These are phyloP conservation scores for Chalara sp. DNA, from an alignment of 2,329 filamentous ascomycete genomes.

Conservation along the genomic window DNA sequence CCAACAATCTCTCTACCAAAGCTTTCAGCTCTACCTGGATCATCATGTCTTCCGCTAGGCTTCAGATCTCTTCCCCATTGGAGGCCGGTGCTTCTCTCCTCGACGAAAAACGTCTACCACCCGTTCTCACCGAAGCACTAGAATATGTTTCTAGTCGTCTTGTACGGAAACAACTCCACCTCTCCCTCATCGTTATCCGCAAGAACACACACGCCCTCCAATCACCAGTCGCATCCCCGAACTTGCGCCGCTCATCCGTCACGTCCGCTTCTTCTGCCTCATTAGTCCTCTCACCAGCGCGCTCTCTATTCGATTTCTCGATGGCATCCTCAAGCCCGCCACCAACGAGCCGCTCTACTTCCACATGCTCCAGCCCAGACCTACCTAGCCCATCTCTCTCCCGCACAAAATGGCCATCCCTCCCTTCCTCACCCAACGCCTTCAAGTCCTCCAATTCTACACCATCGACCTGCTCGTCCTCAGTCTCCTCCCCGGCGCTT, in stretches of 20 bases:
- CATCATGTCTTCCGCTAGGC: conserved; percentile 34
- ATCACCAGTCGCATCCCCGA: conserved; percentile 2
- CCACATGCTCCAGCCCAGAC: neutral
- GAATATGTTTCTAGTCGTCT: conserved; percentile 52
- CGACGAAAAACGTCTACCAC: conserved; percentile 49
- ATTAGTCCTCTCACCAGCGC: conserved; percentile 10
- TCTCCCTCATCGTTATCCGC: conserved; percentile 51
- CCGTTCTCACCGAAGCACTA: conserved; percentile 46
- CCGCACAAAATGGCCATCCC: conserved; percentile 17
- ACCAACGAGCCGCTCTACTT: neutral
- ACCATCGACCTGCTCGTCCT: conserved; percentile 13
- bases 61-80: conserved; percentile 54
- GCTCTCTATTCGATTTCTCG: conserved; percentile 8
- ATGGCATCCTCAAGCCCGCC: too few species aligned
- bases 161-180: conserved; percentile 45
- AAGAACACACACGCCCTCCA: conserved; percentile 42
- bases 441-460: conserved; percentile 3
- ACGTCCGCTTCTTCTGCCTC: conserved; percentile 6
- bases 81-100: conserved; percentile 56
- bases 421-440: conserved; percentile 19
- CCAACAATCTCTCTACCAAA: neutral
- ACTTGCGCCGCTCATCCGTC: too few species aligned
- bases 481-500: conserved; percentile 17
- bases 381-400: conserved; percentile 7
- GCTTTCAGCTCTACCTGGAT: neutral